These are phyloP conservation scores for Sphaerulina vaccinii DNA, from an alignment of 2,329 filamentous ascomycete species.

Conservation along the genomic window DNA sequence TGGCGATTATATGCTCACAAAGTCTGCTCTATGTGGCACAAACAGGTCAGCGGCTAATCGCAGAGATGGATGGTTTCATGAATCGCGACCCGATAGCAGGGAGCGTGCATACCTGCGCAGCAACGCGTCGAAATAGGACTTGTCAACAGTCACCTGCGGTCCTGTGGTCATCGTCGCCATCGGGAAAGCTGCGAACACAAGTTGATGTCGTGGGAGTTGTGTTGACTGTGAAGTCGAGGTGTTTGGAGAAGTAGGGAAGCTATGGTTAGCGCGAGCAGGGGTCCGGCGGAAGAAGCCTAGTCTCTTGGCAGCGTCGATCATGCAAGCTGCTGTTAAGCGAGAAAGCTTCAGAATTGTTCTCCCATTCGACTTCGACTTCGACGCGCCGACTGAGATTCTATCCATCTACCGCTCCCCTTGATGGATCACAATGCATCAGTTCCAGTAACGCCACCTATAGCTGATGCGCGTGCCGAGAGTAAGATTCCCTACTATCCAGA, in stretches of 20 bases:
- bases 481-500: no score
- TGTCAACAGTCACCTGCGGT: slow-evolving; percentile 56
- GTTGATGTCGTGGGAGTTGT: not conserved
- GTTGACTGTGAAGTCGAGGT: not conserved
- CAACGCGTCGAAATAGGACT: slow-evolving; percentile 61
- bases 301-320: no score
- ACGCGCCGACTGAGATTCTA: not conserved
- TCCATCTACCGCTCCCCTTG: slow-evolving; percentile 7
- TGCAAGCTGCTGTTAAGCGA: no score
- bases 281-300: no score
- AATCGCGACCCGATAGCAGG: not conserved
- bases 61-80: slow-evolving; percentile 9
- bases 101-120: slow-evolving; percentile 57
- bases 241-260: no score
- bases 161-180: slow-evolving; percentile 9
- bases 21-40: slow-evolving; percentile 31
- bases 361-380: not conserved
- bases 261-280: no score
- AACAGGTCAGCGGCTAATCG: slow-evolving; percentile 23
- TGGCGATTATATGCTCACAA: slow-evolving; percentile 24
- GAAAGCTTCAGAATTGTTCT: not conserved
- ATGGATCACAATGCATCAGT: slow-evolving; percentile 38
- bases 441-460: slow-evolving; percentile 26
- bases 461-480: not conserved
- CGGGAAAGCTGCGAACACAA: not conserved